Base-by-base conservation (phyloP, 1,284 basidiomycete species). In the Pseudozyma sp. region DNA sequence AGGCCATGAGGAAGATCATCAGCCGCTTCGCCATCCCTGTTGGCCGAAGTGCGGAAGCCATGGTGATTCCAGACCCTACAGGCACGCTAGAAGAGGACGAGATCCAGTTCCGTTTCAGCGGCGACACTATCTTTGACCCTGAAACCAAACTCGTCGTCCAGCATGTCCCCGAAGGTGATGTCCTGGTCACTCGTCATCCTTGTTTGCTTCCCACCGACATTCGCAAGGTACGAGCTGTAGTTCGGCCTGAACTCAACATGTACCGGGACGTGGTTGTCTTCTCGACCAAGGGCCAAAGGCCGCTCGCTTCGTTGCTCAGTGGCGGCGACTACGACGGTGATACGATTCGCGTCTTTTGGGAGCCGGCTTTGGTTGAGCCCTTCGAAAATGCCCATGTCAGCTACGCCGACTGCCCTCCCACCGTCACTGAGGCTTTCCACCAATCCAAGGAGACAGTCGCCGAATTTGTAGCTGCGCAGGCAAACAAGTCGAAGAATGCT, bases 271-370 rank as follows among this genome's bases (percentile, higher is more conserved):
- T 82, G 1, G 69, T 83, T n/a, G 64, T 85, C 36, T 80, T 83
- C 40, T 77, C 80, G 13, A 53, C 53, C 25, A 75, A 70, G 42
- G 83, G 83, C 14, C 47, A 63, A 14, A 49, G 61, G 1, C 60
- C 79, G 5, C 60, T 80, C 3, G 77, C 79, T 35, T 76, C 76
- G 5, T 50, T 83, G 16, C 59, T 85, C 0, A 78, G 76, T 1
- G 81, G 82, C 3, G 82, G 82, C 1, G 82, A 83, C 52, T 78
- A 82, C 70, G 80, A 80, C 44, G 80, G 81, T 35, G 82, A 83
- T 57, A 59, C 65, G 40, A 68, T 82, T n/a, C 55, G 78, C 1
- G 59, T 80, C 12, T 78, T 79, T 35, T 80, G 69, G 52, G 73
- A 79, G 19, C 73, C 70, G 1, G 13, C 38, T 16, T 44, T 83